These are phyloP conservation scores for Porphyrellus sp. DNA, from an alignment of 1,284 basidiomycete species.

Conservation along the genomic window DNA sequence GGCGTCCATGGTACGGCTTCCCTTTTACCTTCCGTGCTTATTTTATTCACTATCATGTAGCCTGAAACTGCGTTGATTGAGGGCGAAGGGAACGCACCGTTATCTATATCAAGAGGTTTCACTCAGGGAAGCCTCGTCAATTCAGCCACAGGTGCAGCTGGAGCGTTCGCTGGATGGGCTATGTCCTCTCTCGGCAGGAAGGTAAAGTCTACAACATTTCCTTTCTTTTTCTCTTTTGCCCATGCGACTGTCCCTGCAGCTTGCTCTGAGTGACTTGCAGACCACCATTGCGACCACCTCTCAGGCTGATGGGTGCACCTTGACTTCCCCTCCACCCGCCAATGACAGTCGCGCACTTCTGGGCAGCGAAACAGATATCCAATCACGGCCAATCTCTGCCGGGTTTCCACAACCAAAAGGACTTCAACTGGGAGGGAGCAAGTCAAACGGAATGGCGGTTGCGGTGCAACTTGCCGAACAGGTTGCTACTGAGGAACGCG, in stretches of 20 bases:
- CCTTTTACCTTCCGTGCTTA: background rate
- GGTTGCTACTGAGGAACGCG: conserved; percentile 46
- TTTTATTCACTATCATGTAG: conserved; percentile 37
- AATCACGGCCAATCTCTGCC: conserved; percentile 14
- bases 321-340: conserved; percentile 37
- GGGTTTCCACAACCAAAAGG: conserved; percentile 43
- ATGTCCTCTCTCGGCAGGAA: conserved; percentile 83
- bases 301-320: conserved; percentile 41
- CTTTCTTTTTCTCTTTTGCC: background rate
- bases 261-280: conserved; percentile 70
- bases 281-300: conserved; percentile 50
- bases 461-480: conserved; percentile 60
- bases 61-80: conserved; percentile 62
- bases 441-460: conserved; percentile 40
- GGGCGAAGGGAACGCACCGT: conserved; percentile 33
- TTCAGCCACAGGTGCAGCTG: conserved; percentile 85
- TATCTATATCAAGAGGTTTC: conserved; percentile 37
- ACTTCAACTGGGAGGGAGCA: conserved; percentile 68
- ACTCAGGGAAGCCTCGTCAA: conserved; percentile 66
- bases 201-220: conserved; percentile 35
- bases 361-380: conserved; percentile 10
- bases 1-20: conserved; percentile 63
- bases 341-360: conserved; percentile 9
- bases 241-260: conserved; percentile 39
- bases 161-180: conserved; percentile 91